Evolutionary conservation across 2,329 filamentous ascomycete species (phyloP).

Genomic region (Colletotrichum viniferum): DNA sequence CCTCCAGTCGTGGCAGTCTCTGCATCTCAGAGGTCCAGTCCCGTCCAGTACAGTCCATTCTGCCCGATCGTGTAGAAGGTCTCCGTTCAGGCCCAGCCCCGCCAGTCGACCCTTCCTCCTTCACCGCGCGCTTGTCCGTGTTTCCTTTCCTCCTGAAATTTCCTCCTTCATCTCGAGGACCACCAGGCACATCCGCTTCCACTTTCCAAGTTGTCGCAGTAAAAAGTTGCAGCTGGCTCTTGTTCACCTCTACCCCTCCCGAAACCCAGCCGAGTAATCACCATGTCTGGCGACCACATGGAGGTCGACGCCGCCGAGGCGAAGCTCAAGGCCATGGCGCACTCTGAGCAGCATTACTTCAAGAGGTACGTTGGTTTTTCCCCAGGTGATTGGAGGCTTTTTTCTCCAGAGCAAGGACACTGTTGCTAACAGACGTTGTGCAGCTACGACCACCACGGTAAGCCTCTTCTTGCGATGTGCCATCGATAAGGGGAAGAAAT

Average conservation of each 20-base stretch:
- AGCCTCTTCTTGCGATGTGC: conserved; percentile 14
- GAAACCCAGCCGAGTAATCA: background rate
- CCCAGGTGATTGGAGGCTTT: background rate
- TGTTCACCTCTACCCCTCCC: background rate
- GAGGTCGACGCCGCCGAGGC: conserved; percentile 65
- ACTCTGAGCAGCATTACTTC: conserved; percentile 99
- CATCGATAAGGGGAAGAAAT: conserved; percentile 8
- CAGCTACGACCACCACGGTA: conserved; percentile 99
- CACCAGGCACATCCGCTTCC: background rate
- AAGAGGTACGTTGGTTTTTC: conserved; percentile 71
- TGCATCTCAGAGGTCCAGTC: background rate
- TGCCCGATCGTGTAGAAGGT: conserved; percentile 18
- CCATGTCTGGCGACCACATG: conserved; percentile 57
- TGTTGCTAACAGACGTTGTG: conserved; percentile 23
- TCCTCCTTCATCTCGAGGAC: background rate
- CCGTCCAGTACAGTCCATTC: background rate
- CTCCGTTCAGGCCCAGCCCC: conserved; percentile 12
- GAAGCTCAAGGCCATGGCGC: conserved; percentile 76
- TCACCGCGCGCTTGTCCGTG: conserved; percentile 14
- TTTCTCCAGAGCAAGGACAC: background rate
- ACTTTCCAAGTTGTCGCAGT: background rate
- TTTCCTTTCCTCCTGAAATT: conserved; percentile 12
- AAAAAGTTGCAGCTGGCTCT: background rate
- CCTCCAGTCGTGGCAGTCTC: conserved; percentile 1
- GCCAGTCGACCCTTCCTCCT: conserved; percentile 7